phyloP scores from a whole-genome alignment of 352 stramenopile genomes.

The Globisporangium heterothallicum region DNA sequence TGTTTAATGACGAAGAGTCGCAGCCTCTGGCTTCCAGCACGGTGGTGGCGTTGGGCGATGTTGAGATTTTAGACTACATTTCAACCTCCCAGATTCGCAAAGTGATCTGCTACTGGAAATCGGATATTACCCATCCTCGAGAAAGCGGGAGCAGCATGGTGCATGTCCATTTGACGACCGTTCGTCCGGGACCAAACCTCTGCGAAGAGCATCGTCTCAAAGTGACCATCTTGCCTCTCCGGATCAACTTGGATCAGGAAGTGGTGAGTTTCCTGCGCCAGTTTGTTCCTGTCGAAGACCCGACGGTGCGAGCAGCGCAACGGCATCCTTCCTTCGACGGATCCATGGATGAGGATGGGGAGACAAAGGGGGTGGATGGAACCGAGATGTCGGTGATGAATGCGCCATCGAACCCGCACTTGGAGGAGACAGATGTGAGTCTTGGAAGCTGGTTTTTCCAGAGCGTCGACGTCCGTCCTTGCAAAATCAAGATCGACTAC shows the following conservation, averaged over 20 bases:
- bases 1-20: constrained; percentile 73
- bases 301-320: constrained; percentile 12
- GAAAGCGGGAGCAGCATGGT: constrained; percentile 85
- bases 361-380: constrained; percentile 29
- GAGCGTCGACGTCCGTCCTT: constrained; percentile 80
- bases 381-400: constrained; percentile 47
- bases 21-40: constrained; percentile 74
- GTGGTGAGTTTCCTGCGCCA: constrained; percentile 84
- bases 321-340: constrained; percentile 15
- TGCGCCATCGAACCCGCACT: constrained; percentile 8
- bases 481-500: constrained; percentile 91
- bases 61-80: constrained; percentile 87
- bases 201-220: constrained; percentile 83
- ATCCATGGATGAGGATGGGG: constrained; percentile 10
- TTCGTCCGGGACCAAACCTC: constrained; percentile 65
- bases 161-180: constrained; percentile 73
- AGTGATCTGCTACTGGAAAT: constrained; percentile 90
- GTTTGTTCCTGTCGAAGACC: constrained; percentile 58
- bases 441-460: constrained; percentile 82
- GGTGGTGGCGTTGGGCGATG: constrained; percentile 67
- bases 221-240: constrained; percentile 64
- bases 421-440: constrained; percentile 40
- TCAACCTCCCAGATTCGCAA: constrained; percentile 88
- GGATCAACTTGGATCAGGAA: constrained; percentile 85
- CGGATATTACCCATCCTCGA: constrained; percentile 67